These are phyloP conservation scores for Mycena galopus DNA, from an alignment of 768 basidiomycete genomes.

Conservation along the genomic window DNA sequence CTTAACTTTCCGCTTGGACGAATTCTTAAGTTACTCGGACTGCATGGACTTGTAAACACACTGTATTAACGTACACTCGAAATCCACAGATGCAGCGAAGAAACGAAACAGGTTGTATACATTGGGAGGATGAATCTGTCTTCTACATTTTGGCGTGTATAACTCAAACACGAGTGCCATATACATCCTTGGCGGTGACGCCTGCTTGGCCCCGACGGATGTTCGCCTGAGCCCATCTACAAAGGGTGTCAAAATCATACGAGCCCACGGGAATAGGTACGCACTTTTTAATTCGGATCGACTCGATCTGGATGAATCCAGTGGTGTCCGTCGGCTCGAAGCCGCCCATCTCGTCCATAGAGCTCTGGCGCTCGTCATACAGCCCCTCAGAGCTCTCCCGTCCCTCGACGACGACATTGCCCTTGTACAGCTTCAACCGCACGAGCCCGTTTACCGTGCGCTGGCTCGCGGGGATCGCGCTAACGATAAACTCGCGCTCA, in stretches of 20 bases:
- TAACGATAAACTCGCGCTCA: slow-evolving; percentile 94
- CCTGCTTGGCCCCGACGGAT: slow-evolving; percentile 87
- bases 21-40: background rate
- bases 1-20: background rate
- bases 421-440: slow-evolving; percentile 93
- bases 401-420: slow-evolving; percentile 95
- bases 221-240: slow-evolving; percentile 90
- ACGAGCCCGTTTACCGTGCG: slow-evolving; percentile 96
- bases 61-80: background rate
- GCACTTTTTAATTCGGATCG: slow-evolving; percentile 97
- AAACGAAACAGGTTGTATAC: background rate
- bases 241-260: slow-evolving; percentile 18
- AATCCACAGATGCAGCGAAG: background rate
- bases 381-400: slow-evolving; percentile 92
- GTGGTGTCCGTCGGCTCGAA: slow-evolving; percentile 97
- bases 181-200: slow-evolving; percentile 83
- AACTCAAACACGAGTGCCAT: slow-evolving; percentile 69
- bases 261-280: slow-evolving; percentile 41
- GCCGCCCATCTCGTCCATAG: slow-evolving; percentile 99
- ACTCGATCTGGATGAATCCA: slow-evolving; percentile 97
- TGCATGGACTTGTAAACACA: background rate
- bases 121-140: background rate
- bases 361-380: slow-evolving; percentile 95
- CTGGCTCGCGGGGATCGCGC: slow-evolving; percentile 93
- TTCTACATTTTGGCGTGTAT: background rate